Percentiles rank a stretch among this genome's conserved stretches.
These are phyloP conservation scores for Tuber indicum DNA, from an alignment of 495 filamentous ascomycete genomes.

Conservation along the genomic window DNA sequence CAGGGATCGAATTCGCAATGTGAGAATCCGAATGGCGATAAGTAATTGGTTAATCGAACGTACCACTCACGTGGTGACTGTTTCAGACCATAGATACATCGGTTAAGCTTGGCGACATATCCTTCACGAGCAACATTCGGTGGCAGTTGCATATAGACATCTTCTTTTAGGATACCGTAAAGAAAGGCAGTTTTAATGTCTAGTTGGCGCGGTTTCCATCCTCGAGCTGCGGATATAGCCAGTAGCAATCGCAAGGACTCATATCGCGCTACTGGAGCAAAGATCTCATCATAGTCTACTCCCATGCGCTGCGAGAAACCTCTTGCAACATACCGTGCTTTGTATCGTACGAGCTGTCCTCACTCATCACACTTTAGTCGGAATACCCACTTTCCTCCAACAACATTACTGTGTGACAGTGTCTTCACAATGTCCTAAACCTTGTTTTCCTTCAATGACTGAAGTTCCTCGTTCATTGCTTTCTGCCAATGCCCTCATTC, in stretches of 20 bases:
- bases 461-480: constrained; percentile 5
- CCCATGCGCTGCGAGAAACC: constrained; percentile 35
- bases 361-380: constrained; percentile 22
- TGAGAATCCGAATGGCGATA: constrained; percentile 7
- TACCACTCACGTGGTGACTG: constrained; percentile 27
- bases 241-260: too few species aligned
- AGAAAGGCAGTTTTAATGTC: constrained; percentile 24
- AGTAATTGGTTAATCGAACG: constrained; percentile 14
- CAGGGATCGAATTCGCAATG: constrained; percentile 16
- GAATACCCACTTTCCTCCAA: constrained; percentile 35
- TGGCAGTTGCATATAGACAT: constrained; percentile 25
- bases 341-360: constrained; percentile 21
- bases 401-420: constrained; percentile 13
- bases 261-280: too few species aligned
- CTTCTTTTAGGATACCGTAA: constrained; percentile 16
- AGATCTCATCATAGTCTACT: constrained; percentile 24
- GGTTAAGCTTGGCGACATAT: not conserved
- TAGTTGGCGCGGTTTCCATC: too few species aligned
- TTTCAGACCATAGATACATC: constrained; percentile 29
- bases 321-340: constrained; percentile 35
- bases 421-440: not conserved
- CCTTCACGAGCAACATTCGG: constrained; percentile 14
- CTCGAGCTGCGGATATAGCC: too few species aligned
- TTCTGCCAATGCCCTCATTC: constrained; percentile 7
- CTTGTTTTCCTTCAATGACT: not conserved